Conservation (phyloP, 73 alveolate species). For the Symbiodinium natans region DNA sequence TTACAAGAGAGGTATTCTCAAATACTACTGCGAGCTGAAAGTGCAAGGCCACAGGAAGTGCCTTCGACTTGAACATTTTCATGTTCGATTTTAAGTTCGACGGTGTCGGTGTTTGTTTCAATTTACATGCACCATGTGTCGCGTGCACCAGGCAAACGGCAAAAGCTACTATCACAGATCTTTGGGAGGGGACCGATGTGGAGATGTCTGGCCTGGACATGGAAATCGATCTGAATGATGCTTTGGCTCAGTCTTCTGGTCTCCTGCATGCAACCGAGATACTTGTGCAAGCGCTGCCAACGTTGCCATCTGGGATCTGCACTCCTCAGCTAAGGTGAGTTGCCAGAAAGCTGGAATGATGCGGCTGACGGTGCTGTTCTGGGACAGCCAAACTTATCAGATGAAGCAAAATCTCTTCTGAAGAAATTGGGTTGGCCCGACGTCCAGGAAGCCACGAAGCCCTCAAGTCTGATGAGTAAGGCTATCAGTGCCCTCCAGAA, state of each 20-base stretch:
- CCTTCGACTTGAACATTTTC: background rate
- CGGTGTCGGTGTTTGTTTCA: too few species aligned
- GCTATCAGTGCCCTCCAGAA: background rate
- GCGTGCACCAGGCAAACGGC: too few species aligned
- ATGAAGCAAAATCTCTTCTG: too few species aligned
- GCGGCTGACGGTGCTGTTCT: background rate
- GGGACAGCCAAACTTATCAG: too few species aligned
- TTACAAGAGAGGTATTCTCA: background rate
- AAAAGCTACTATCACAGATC: too few species aligned
- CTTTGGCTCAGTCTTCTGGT: too few species aligned
- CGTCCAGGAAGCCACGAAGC: background rate
- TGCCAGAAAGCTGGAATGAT: background rate
- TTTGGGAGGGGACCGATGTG: too few species aligned
- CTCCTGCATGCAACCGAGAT: too few species aligned
- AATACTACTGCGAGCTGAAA: background rate
- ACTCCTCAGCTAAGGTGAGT: background rate
- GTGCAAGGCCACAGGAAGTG: background rate
- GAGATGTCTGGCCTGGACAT: background rate
- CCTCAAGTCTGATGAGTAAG: background rate
- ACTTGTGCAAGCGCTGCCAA: too few species aligned
- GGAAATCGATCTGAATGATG: background rate
- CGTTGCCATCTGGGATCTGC: too few species aligned
- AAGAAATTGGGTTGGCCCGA: background rate
- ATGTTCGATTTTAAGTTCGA: too few species aligned
- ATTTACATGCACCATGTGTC: too few species aligned